Evolutionary conservation across 306 rosid genomes (phyloP), one percentile per base, ranked within the genome.

Genomic region (Arachis stenosperma): DNA sequence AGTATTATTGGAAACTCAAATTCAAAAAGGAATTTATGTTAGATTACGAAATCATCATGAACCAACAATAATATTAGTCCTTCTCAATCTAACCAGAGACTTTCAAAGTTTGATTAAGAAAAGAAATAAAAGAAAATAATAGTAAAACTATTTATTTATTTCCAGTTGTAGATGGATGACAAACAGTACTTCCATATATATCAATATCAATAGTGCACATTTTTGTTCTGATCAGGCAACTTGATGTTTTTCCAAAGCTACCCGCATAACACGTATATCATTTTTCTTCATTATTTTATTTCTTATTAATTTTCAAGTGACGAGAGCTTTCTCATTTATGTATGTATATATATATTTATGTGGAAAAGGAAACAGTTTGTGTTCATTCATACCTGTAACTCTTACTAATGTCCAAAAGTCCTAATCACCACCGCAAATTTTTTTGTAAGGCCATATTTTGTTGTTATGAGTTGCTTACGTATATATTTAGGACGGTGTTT

Each of bases 361-460:
- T 22, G 33, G 1, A 46, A 1, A 44, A 44, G 15, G 2, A 10
- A 10, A 6, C 6, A 2, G 39, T 33, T 9, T 17, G 10, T 9
- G 15, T 51, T 43, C 43, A 52, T 47, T 63, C 5, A 4, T 52
- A 52, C 0, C 0, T 12, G 5, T 6, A 10, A 5, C 29, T 27
- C 47, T 42, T 9, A 67, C 41, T 9, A n/a, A 53, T 11, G 52
- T 44, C 65, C 62, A 67, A 61, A 60, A 0, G 15, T 53, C 27
- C 42, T 65, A 11, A 17, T 67, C 44, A 73, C 65, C 70, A 66
- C 39, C 52, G 5, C 58, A 72, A 66, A 22, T 22, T 65, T 14
- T 29, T 39, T 44, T 55, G 13, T 46, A 66, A 66, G 53, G 1
- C 55, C 33, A 54, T 46, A 4, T 36, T 4, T 43, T 54, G 44